Conservation (phyloP, 2,329 filamentous ascomycete genomes). For the Cladophialophora bantiana region DNA sequence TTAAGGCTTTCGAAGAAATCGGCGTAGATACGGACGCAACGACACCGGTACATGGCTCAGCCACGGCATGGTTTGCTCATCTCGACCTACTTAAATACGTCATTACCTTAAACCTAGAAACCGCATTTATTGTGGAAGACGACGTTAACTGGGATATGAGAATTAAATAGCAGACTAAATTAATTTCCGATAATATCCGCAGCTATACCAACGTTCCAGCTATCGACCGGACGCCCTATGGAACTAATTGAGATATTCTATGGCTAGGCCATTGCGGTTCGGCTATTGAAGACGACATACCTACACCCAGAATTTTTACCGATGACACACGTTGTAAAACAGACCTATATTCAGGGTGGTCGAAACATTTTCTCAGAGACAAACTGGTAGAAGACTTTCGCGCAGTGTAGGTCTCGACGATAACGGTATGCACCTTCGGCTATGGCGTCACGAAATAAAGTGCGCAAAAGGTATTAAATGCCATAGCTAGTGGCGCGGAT, state of each 20-base stretch:
- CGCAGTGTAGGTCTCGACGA: constrained; percentile 2
- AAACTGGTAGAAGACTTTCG: constrained; percentile 18
- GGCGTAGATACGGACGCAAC: constrained; percentile 11
- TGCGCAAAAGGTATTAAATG: constrained; percentile 19
- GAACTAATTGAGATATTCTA: constrained; percentile 48
- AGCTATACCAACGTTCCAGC: constrained; percentile 37
- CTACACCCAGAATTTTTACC: neutral
- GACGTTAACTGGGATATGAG: constrained; percentile 50
- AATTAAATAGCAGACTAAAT: constrained; percentile 44
- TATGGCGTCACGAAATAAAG: constrained; percentile 23
- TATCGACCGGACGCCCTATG: constrained; percentile 41
- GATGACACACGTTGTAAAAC: constrained; percentile 25
- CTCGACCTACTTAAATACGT: constrained; percentile 28
- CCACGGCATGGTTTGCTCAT: constrained; percentile 27
- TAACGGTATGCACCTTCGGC: constrained; percentile 23
- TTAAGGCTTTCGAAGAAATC: constrained; percentile 20
- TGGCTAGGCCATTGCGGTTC: constrained; percentile 50
- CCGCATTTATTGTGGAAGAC: constrained; percentile 47
- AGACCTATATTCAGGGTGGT: constrained; percentile 24
- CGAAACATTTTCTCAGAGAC: constrained; percentile 20
- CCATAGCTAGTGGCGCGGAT: constrained; percentile 7
- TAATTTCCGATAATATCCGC: constrained; percentile 45
- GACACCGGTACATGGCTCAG: constrained; percentile 22
- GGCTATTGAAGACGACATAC: constrained; percentile 20
- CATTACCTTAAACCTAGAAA: constrained; percentile 20